Evolutionary conservation across 768 basidiomycete genomes (phyloP).

Genomic region (Clavaria fumosa): DNA sequence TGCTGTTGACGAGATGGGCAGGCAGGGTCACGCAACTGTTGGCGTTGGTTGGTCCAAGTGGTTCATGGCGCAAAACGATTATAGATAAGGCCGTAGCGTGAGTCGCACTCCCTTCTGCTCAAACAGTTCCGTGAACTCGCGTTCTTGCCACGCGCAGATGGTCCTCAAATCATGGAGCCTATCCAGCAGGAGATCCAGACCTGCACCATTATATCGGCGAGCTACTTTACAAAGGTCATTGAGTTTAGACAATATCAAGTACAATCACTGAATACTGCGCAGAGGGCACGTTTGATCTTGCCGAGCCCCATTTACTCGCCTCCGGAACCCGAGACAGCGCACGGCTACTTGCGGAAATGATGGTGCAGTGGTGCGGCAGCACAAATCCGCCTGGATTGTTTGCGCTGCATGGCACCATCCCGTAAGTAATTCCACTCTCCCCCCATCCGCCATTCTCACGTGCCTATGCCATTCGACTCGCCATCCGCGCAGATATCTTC

Average conservation of each 20-base stretch:
- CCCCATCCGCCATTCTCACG: background rate
- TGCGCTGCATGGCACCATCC: constrained; percentile 72
- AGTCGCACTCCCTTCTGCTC: constrained; percentile 16
- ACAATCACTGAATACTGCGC: background rate
- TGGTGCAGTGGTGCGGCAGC: constrained; percentile 58
- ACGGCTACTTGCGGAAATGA: constrained; percentile 70
- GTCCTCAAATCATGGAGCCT: constrained; percentile 64
- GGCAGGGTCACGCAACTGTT: constrained; percentile 85
- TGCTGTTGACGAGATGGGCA: constrained; percentile 25
- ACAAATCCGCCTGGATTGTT: constrained; percentile 49
- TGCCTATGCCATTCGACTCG: background rate
- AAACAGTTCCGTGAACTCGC: constrained; percentile 9
- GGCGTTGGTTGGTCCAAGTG: constrained; percentile 63
- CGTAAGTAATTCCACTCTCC: constrained; percentile 38
- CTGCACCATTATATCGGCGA: constrained; percentile 87
- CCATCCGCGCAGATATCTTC: constrained; percentile 39
- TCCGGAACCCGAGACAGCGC: constrained; percentile 86
- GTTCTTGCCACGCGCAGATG: constrained; percentile 42
- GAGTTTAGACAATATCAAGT: background rate
- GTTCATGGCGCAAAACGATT: constrained; percentile 82
- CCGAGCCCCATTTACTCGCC: constrained; percentile 72
- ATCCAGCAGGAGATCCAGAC: constrained; percentile 76
- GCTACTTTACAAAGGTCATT: constrained; percentile 65
- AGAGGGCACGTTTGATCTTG: constrained; percentile 58
- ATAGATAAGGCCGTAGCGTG: constrained; percentile 77